Conservation (phyloP, 2,329 filamentous ascomycete species). For the Aspergillus brunneoviolaceus region DNA sequence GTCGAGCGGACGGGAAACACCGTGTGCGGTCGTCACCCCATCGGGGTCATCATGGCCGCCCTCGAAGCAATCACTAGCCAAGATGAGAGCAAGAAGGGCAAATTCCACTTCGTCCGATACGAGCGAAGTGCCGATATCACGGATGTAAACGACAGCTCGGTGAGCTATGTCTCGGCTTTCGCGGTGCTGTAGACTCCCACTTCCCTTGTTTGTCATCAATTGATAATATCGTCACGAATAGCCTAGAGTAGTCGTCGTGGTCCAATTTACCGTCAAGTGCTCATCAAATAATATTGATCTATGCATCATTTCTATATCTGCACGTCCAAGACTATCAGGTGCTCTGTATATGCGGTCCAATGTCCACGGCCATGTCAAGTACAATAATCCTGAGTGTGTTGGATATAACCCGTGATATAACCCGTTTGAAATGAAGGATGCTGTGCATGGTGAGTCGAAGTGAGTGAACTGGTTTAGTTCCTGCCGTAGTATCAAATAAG, state of each 20-base stretch:
- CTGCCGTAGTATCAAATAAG: too few species aligned
- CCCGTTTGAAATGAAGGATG: too few species aligned
- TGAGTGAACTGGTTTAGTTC: too few species aligned
- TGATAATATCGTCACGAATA: background rate
- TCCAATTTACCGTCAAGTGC: background rate
- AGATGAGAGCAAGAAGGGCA: constrained; percentile 44
- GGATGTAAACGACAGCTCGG: constrained; percentile 71
- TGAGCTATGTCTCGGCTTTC: constrained; percentile 94
- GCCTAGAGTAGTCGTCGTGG: background rate
- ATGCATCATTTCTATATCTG: background rate
- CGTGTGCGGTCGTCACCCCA: constrained; percentile 91
- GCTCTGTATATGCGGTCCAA: too few species aligned
- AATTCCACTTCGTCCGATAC: constrained; percentile 80
- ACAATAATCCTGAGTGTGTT: too few species aligned
- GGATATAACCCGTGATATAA: too few species aligned
- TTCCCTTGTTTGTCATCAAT: background rate
- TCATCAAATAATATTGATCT: background rate
- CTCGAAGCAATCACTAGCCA: constrained; percentile 63
- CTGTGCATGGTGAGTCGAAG: too few species aligned
- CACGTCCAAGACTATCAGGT: too few species aligned
- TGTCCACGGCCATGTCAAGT: too few species aligned
- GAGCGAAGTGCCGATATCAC: constrained; percentile 77
- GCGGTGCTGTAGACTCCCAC: constrained; percentile 60
- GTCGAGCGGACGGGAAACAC: constrained; percentile 78
- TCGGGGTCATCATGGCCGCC: constrained; percentile 87